Evolutionary conservation across 1,139 yeast species (phyloP), one percentile per base, ranked within the genome.

Genomic region (Yamadazyma mexicana): DNA sequence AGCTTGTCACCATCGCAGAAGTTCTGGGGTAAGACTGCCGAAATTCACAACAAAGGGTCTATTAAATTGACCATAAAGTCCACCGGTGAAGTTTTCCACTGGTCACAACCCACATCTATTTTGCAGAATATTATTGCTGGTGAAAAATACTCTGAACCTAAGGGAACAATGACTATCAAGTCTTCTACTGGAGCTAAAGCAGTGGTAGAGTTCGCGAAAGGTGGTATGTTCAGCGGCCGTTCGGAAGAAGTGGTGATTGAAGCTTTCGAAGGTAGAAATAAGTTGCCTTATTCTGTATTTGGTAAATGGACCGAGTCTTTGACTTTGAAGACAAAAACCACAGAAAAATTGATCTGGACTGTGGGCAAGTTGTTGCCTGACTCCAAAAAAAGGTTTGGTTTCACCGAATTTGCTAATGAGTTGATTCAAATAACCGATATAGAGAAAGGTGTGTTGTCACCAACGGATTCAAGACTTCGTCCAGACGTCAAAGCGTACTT

Each of bases 21-120:
- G 59, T 88, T 87, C 54, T 92, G 97, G 95, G 98, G 98, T 38
- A 92, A 92, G 62, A 83, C 89, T 31, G 80, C 88, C 11, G 98
- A 92, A 59, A 69, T 92, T 43, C 76, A 77, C 35, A 87, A 88
- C 47, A 79, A 77, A 38, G 98, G 98, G 30, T 66, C 66, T 11
- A 67, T 83, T 5, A 74, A 74, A 35, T 67, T 89, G 37, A 69
- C 73, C 1, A 68, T 82, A 34, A 78, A 75, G 54, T 44, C 63
- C 8, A 74, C 86, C 0, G 91, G 91, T 4, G 95, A 87, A 53
- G 71, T 74, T 4, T 87, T 81, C 55, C 77, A 80, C 44, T 92
- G 95, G 92, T 59, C 68, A 15, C 92, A 84, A 50, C 97, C 98
- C 8, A 79, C 87, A 1, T 81, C 95, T 0, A 73, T 87, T 56